Evolutionary conservation across 805 yeast genomes (phyloP).

Genomic region (Monosporozyma aquatica): DNA sequence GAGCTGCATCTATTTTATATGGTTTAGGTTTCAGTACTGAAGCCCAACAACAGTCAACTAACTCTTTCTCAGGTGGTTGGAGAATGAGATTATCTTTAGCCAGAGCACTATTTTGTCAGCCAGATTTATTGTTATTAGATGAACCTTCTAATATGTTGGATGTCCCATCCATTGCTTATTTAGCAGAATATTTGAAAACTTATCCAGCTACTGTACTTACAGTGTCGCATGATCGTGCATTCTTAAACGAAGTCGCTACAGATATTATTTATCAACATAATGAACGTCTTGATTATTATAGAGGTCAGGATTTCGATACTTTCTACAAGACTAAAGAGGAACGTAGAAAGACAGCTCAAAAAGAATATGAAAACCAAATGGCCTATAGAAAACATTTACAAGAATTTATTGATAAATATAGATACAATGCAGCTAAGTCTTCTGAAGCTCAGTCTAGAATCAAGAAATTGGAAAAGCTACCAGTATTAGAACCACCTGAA

Average conservation of each 20-base stretch:
- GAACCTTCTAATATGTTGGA: constrained; percentile 99
- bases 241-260: constrained; percentile 95
- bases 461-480: constrained; percentile 90
- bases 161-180: constrained; percentile 93
- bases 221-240: constrained; percentile 96
- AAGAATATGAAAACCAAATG: constrained; percentile 97
- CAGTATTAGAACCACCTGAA: constrained; percentile 87
- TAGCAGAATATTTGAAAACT: constrained; percentile 80
- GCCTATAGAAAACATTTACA: constrained; percentile 90
- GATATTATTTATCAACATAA: constrained; percentile 97
- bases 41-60: constrained; percentile 75
- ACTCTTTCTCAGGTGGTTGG: constrained; percentile 99
- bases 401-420: constrained; percentile 86
- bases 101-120: constrained; percentile 94
- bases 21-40: constrained; percentile 92
- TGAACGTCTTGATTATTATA: constrained; percentile 90
- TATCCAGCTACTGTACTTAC: constrained; percentile 90
- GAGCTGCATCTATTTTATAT: constrained; percentile 86
- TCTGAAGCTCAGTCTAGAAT: constrained; percentile 97
- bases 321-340: constrained; percentile 93
- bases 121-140: constrained; percentile 85
- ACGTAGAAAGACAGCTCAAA: constrained; percentile 81
- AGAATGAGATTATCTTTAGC: constrained; percentile 98
- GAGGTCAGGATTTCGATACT: constrained; percentile 87
- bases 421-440: constrained; percentile 96